Base-by-base conservation (phyloP, 2,329 filamentous ascomycete genomes). In the Botrytis aclada region DNA sequence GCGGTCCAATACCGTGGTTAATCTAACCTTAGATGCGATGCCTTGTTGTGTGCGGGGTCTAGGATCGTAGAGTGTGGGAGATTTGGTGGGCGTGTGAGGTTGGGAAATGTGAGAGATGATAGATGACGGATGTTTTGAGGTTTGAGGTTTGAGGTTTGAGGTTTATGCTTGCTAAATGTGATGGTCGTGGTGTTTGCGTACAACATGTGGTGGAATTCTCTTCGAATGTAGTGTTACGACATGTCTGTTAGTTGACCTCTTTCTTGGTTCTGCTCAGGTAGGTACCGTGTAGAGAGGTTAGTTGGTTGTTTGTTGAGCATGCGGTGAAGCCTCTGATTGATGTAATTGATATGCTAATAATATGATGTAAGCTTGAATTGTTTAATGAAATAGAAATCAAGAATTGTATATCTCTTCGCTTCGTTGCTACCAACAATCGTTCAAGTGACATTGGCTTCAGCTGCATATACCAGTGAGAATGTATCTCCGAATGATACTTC, bases 11-110 rank as follows among this genome's bases (percentile, higher is more conserved):
- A 7, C 45, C 32, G 39, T 37, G 32, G 32, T 66, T 34, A 20
- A 66, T n/a, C 43, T 20, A n/a, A n/a, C n/a, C n/a, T n/a, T n/a
- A 51, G 41, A 65, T 65, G 63, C 20, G 43, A 65, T 65, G 63
- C 32, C 43, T 47, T 65, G 22, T 45, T 37, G 43, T 37, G 45
- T 66, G 64, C 32, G 32, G 45, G 64, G 45, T 39, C 25, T 3
- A 29, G 43, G 29, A 65, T n/a, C 34, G 22, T 10, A 18, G 25
- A 16, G 25, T 47, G 20, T 9, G 43, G 32, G 45, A 37, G 39
- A 7, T 61, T 61, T 32, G 56, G 56, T 34, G 18, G 56, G 18
- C n/a, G 51, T 54, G n/a, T 54, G 29, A 60, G 56, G 29, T 60
- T 34, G 9, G 10, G 18, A 34, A 58, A 60, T 60, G 4, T 34